These are phyloP conservation scores for Claviceps quebecensis DNA, from an alignment of 2,329 filamentous ascomycete species.

Conservation along the genomic window DNA sequence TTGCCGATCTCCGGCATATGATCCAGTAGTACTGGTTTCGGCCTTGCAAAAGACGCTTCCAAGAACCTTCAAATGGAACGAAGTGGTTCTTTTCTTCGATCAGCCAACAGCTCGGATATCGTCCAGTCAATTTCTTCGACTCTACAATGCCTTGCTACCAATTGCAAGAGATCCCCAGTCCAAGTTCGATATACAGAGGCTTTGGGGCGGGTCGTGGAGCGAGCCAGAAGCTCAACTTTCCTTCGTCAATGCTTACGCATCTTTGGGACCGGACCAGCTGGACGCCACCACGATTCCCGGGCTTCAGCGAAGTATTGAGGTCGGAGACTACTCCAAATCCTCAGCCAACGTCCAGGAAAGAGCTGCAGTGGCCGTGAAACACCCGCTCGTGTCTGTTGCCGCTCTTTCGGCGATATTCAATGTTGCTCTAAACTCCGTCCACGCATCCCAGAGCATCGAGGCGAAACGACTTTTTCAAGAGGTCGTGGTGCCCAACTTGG, in stretches of 20 bases:
- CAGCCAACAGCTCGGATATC: conserved; percentile 63
- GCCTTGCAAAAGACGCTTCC: conserved; percentile 48
- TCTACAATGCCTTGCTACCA: conserved; percentile 68
- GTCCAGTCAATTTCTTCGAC: conserved; percentile 61
- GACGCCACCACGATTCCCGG: conserved; percentile 77
- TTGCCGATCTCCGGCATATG: conserved; percentile 39
- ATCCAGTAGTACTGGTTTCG: conserved; percentile 43
- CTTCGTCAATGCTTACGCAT: conserved; percentile 81
- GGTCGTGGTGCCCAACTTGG: conserved; percentile 57
- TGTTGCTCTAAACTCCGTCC: conserved; percentile 45
- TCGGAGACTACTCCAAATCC: conserved; percentile 40
- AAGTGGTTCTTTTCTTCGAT: conserved; percentile 69
- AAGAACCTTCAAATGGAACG: conserved; percentile 51
- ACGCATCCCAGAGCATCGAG: conserved; percentile 48
- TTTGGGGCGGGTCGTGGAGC: conserved; percentile 88
- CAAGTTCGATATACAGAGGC: conserved; percentile 64
- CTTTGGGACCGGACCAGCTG: conserved; percentile 58
- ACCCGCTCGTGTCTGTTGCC: conserved; percentile 77
- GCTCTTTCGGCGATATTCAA: conserved; percentile 60
- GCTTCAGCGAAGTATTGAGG: conserved; percentile 62
- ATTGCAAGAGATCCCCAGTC: conserved; percentile 42
- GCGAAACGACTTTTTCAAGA: conserved; percentile 53
- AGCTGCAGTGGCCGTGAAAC: conserved; percentile 53
- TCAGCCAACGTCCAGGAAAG: conserved; percentile 35
- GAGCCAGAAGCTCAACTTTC: conserved; percentile 79